phyloP scores from a whole-genome alignment of 1,284 basidiomycete species.

The Tylopilus orsonianus region DNA sequence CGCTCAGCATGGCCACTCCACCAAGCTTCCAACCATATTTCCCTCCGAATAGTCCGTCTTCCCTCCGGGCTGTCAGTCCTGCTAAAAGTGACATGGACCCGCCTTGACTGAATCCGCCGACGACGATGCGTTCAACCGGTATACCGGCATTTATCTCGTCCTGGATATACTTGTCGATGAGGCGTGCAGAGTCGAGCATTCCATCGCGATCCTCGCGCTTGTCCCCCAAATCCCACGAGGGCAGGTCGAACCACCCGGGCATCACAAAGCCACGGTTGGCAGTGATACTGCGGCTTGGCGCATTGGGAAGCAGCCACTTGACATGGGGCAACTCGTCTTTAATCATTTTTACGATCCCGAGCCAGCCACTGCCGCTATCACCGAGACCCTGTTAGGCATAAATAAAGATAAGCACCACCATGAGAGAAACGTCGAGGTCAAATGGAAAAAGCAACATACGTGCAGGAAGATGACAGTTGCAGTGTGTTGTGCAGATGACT shows the following conservation, averaged over 20 bases:
- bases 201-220: constrained; percentile 60
- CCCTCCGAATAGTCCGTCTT: constrained; percentile 32
- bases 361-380: constrained; percentile 75
- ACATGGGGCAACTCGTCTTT: constrained; percentile 64
- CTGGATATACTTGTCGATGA: constrained; percentile 70
- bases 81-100: constrained; percentile 76
- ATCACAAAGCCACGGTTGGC: constrained; percentile 63
- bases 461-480: constrained; percentile 90
- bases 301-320: constrained; percentile 70
- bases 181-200: constrained; percentile 63
- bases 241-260: constrained; percentile 84
- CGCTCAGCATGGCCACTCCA: constrained; percentile 72
- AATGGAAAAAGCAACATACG: constrained; percentile 44
- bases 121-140: constrained; percentile 62
- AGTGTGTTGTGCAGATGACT: constrained; percentile 64
- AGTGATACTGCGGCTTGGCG: constrained; percentile 51
- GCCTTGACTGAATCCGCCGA: constrained; percentile 91
- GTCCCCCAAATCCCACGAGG: constrained; percentile 58
- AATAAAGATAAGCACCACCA: constrained; percentile 5
- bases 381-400: constrained; percentile 59
- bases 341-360: constrained; percentile 71
- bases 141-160: constrained; percentile 75
- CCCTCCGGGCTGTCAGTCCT: constrained; percentile 57
- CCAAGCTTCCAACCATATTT: constrained; percentile 54
- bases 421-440: constrained; percentile 6